Percentiles rank a stretch among this genome's conserved stretches.
Conservation (phyloP, 1,139 yeast species). For the Geotrichum citri-aurantii region DNA sequence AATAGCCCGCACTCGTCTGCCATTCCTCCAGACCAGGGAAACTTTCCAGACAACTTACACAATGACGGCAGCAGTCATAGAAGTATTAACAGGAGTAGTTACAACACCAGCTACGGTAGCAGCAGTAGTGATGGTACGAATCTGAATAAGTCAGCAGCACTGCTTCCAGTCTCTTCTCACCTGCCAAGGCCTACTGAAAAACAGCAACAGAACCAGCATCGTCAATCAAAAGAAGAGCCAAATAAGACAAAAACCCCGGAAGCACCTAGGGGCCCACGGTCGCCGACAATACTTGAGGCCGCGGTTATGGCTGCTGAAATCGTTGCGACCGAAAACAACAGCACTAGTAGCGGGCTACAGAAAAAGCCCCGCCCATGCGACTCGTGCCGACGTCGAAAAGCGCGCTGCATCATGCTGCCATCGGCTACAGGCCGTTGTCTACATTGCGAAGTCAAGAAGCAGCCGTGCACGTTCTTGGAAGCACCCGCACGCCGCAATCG, state of each 20-base stretch:
- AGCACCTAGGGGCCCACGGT: background rate
- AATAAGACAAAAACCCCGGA: background rate
- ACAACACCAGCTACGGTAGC: no score
- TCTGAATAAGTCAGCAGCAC: background rate
- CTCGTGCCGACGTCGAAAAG: constrained; percentile 34
- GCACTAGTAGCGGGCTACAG: background rate
- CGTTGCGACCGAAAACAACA: constrained; percentile 9
- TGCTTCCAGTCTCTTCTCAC: background rate
- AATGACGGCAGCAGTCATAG: no score
- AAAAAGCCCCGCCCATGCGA: constrained; percentile 29
- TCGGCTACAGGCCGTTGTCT: constrained; percentile 33
- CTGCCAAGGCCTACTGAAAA: background rate
- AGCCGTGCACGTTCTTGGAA: constrained; percentile 36
- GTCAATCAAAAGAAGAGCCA: background rate
- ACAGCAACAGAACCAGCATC: background rate
- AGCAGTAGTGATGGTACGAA: background rate
- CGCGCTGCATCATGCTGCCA: constrained; percentile 36
- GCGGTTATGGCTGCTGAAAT: constrained; percentile 21
- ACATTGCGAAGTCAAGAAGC: constrained; percentile 34
- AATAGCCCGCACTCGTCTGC: background rate
- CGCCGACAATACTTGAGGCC: constrained; percentile 18
- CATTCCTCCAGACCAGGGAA: background rate
- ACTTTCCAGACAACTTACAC: background rate
- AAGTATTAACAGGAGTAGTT: no score
- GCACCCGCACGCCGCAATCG: constrained; percentile 28